Percentiles rank a stretch among this genome's conserved stretches.
Conservation (phyloP, 2,329 filamentous ascomycete genomes). For the Microdochium trichocladiopsis region DNA sequence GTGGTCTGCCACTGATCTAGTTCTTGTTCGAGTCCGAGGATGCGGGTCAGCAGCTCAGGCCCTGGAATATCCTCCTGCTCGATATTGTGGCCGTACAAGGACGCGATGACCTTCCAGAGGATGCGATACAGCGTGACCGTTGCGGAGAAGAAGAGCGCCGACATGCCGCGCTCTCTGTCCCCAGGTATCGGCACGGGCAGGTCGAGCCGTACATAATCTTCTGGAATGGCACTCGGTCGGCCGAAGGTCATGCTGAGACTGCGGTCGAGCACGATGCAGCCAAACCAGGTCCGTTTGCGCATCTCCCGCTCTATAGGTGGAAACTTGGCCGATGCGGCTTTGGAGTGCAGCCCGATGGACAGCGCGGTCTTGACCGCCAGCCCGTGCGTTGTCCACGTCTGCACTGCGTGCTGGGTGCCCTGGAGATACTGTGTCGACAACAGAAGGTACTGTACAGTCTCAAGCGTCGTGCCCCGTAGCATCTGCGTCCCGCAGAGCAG, state of each 20-base stretch:
- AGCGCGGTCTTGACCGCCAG: not conserved
- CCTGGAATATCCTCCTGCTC: not conserved
- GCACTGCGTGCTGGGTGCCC: not conserved
- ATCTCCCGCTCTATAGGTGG: not conserved
- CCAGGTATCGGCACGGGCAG: not conserved
- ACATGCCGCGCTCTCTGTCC: not conserved
- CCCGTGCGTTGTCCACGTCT: not conserved
- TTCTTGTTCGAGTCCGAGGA: not conserved
- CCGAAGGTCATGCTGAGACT: slow-evolving; percentile 1
- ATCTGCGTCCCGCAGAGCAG: not conserved
- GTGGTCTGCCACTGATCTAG: not conserved
- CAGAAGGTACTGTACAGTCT: not conserved
- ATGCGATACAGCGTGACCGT: not conserved
- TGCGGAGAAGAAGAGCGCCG: not conserved
- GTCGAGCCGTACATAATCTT: not conserved
- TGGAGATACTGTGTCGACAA: not conserved
- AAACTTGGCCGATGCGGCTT: not conserved
- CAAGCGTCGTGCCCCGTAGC: not conserved
- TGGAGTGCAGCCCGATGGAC: not conserved
- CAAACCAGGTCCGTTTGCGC: not conserved
- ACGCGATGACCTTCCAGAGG: not conserved
- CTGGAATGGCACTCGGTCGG: not conserved
- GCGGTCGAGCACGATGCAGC: not conserved
- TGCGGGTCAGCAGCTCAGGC: not conserved
- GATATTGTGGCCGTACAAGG: not conserved